Conservation (phyloP, 169 alveolate genomes). For the Babesia caballi region DNA sequence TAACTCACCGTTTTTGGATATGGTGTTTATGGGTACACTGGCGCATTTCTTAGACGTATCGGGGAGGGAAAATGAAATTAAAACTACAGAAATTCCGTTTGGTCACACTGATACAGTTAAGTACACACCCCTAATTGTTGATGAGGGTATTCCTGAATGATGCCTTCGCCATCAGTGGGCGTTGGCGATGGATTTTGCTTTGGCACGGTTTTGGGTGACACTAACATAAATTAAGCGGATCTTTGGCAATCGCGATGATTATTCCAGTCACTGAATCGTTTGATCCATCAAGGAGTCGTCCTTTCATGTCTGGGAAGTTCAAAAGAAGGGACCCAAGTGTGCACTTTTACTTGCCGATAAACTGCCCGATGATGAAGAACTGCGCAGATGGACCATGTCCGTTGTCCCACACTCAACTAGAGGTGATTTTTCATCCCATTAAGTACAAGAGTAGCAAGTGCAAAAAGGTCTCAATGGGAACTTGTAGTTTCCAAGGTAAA, state of each 20-base stretch:
- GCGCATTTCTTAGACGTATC: too few species aligned
- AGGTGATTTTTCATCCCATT: conserved; percentile 81
- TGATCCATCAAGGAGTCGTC: conserved; percentile 58
- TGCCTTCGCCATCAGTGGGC: too few species aligned
- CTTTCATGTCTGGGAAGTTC: conserved; percentile 66
- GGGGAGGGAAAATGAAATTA: too few species aligned
- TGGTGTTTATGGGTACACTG: too few species aligned
- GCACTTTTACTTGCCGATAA: conserved; percentile 80
- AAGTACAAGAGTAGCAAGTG: conserved; percentile 80
- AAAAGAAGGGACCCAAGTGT: conserved; percentile 75
- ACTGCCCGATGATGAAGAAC: conserved; percentile 76
- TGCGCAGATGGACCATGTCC: conserved; percentile 81
- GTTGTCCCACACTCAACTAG: conserved; percentile 79
- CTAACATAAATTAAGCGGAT: too few species aligned
- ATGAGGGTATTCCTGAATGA: too few species aligned
- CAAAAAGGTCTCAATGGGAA: conserved; percentile 65
- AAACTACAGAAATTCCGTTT: too few species aligned
- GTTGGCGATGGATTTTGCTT: too few species aligned
- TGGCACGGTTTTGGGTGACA: too few species aligned
- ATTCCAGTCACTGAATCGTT: conserved; percentile 70
- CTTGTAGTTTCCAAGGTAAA: conserved; percentile 67
- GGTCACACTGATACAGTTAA: too few species aligned
- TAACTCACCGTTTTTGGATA: too few species aligned
- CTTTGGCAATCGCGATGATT: neutral
- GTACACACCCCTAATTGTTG: too few species aligned